Evolutionary conservation across 192 early-diverging fungal genomes (phyloP).

Genomic region (Coemansia sp.): DNA sequence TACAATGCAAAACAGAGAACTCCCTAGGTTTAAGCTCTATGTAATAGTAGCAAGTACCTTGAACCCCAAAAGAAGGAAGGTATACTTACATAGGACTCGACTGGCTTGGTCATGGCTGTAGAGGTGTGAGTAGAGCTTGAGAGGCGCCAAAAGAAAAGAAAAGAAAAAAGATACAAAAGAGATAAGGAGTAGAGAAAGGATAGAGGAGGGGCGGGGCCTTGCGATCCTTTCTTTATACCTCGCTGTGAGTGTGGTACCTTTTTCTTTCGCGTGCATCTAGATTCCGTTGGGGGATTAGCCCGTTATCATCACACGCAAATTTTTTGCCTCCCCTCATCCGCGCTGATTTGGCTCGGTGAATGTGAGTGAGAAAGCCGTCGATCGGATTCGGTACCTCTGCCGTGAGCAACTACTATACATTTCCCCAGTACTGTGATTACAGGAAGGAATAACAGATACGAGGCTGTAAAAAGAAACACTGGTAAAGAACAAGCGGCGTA

Average conservation of each 20-base stretch:
- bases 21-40: not conserved
- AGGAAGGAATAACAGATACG: not conserved
- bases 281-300: not conserved
- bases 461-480: not conserved
- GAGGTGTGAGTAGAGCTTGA: not conserved
- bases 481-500: not conserved
- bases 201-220: not conserved
- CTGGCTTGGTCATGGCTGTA: slow-evolving; percentile 34
- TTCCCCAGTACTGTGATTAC: not conserved
- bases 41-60: too few species aligned
- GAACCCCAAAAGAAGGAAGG: not conserved
- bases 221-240: slow-evolving; percentile 5
- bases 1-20: slow-evolving; percentile 16
- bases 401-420: not conserved
- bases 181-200: not conserved
- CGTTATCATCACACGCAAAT: not conserved
- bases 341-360: not conserved
- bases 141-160: not conserved
- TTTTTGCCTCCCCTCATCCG: not conserved
- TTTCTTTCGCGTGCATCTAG: not conserved
- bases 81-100: slow-evolving; percentile 47
- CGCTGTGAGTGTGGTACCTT: not conserved
- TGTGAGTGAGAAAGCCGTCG: not conserved
- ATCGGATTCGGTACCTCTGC: not conserved
- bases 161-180: too few species aligned